These are phyloP conservation scores for Medicago ruthenica DNA, from an alignment of 306 rosid genomes.

Conservation along the genomic window DNA sequence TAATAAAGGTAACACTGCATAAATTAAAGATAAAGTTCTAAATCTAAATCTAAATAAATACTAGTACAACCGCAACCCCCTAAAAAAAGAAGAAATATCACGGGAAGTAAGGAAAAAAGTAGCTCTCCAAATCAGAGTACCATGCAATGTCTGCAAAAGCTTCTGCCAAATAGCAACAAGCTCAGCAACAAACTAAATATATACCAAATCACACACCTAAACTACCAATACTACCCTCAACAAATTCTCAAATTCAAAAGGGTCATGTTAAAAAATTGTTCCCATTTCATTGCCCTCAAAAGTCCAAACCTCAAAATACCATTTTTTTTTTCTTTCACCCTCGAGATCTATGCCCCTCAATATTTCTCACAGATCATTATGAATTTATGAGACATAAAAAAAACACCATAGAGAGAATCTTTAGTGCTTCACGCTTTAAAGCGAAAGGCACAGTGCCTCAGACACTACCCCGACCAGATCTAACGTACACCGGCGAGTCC, in stretches of 20 bases:
- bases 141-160: slow-evolving; percentile 61
- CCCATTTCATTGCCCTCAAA: not conserved
- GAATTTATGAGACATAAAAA: slow-evolving; percentile 37
- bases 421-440: slow-evolving; percentile 67
- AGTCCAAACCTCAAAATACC: slow-evolving; percentile 37
- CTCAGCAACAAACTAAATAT: slow-evolving; percentile 46
- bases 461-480: slow-evolving; percentile 45
- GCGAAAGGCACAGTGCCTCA: slow-evolving; percentile 55
- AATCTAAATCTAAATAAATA: slow-evolving; percentile 34
- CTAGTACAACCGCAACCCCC: slow-evolving; percentile 48
- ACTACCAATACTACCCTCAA: slow-evolving; percentile 41
- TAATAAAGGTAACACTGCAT: slow-evolving; percentile 38
- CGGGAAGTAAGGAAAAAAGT: slow-evolving; percentile 56
- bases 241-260: slow-evolving; percentile 36
- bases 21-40: not conserved
- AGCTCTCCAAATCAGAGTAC: slow-evolving; percentile 50
- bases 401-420: slow-evolving; percentile 53
- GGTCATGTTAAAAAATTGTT: slow-evolving; percentile 22
- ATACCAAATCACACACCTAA: slow-evolving; percentile 32
- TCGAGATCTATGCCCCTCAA: slow-evolving; percentile 74
- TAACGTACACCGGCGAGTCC: slow-evolving; percentile 44
- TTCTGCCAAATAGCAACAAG: slow-evolving; percentile 55
- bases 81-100: slow-evolving; percentile 53
- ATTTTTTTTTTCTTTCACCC: slow-evolving; percentile 48
- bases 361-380: slow-evolving; percentile 46